Evolutionary conservation across 1,284 basidiomycete species (phyloP).

Genomic region (Somion occarium): DNA sequence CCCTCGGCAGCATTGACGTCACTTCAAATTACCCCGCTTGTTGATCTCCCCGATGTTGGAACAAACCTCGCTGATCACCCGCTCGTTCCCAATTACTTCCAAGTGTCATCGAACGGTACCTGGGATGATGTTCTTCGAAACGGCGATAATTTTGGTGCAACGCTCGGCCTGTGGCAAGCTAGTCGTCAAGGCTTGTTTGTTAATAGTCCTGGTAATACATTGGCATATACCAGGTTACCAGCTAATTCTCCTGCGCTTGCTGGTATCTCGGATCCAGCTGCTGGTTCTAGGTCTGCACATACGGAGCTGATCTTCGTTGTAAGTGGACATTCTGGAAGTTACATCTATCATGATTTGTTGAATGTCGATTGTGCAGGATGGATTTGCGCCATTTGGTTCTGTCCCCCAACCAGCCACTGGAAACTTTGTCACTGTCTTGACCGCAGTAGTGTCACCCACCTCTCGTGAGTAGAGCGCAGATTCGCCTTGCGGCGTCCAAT

Average conservation of each 20-base stretch:
- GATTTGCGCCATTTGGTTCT: slow-evolving; percentile 8
- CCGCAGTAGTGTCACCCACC: slow-evolving; percentile 27
- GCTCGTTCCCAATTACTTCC: slow-evolving; percentile 11
- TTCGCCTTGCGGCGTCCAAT: not conserved
- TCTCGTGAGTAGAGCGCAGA: slow-evolving; percentile 37
- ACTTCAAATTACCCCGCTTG: slow-evolving; percentile 23
- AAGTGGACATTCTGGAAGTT: slow-evolving; percentile 1
- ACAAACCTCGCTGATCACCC: slow-evolving; percentile 32
- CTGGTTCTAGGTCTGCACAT: slow-evolving; percentile 16
- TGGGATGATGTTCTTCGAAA: slow-evolving; percentile 14
- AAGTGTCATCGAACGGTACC: slow-evolving; percentile 17
- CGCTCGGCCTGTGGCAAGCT: slow-evolving; percentile 17
- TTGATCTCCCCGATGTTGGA: slow-evolving; percentile 31
- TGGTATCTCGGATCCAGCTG: slow-evolving; percentile 11
- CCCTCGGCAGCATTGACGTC: slow-evolving; percentile 9
- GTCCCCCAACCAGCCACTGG: slow-evolving; percentile 20
- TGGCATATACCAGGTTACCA: slow-evolving; percentile 23
- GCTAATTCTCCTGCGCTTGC: slow-evolving; percentile 9
- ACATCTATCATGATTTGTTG: not conserved
- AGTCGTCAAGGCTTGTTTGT: slow-evolving; percentile 22
- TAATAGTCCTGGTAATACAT: slow-evolving; percentile 15
- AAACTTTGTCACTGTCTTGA: slow-evolving; percentile 24
- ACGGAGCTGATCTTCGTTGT: slow-evolving; percentile 16
- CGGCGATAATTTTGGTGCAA: slow-evolving; percentile 7
- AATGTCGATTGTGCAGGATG: not conserved